These are phyloP conservation scores for Raddia guianensis DNA, from an alignment of 176 grass and related monocot species.

Conservation along the genomic window DNA sequence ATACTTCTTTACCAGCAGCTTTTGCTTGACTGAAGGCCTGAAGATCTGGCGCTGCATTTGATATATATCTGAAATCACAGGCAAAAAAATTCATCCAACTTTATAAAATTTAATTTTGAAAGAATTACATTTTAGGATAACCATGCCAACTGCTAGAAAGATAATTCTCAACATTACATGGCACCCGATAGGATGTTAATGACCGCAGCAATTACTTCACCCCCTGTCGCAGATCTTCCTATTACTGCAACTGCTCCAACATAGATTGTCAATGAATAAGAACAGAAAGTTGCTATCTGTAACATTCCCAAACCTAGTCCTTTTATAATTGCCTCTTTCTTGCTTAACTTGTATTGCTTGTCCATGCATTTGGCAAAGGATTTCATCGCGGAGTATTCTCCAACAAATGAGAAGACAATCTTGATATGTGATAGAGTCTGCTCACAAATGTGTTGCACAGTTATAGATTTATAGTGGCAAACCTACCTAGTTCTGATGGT, in stretches of 20 bases:
- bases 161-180: conserved; percentile 52
- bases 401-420: conserved; percentile 69
- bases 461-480: conserved; percentile 13
- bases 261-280: conserved; percentile 59
- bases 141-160: conserved; percentile 27
- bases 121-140: conserved; percentile 9
- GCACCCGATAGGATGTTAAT: conserved; percentile 70
- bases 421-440: conserved; percentile 65
- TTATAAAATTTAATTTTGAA: conserved; percentile 3
- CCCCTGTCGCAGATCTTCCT: conserved; percentile 40
- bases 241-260: conserved; percentile 58
- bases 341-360: conserved; percentile 56
- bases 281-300: conserved; percentile 63
- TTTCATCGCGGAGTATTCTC: conserved; percentile 52
- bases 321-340: conserved; percentile 56
- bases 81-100: conserved; percentile 6
- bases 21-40: conserved; percentile 64
- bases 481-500: background rate
- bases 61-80: conserved; percentile 54
- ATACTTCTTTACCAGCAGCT: conserved; percentile 46
- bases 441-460: conserved; percentile 10
- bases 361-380: conserved; percentile 52
- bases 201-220: conserved; percentile 57
- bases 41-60: conserved; percentile 68
- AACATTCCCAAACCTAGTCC: conserved; percentile 65